Evolutionary conservation across 441 rosid species (phyloP).

Genomic region (Jatropha multifida): DNA sequence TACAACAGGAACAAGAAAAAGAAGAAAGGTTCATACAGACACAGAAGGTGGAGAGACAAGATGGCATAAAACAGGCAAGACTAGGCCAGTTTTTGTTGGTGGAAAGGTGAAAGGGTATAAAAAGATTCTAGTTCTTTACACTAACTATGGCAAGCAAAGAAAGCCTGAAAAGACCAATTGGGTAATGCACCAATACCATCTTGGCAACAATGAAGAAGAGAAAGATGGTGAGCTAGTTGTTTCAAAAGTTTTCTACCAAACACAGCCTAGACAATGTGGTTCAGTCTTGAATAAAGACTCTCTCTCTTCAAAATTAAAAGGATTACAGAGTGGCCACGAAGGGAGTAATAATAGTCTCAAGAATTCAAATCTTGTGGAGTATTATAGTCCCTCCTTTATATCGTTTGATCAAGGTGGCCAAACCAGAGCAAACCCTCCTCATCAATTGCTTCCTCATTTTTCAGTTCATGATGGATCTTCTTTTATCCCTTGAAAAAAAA

Average conservation of each 20-base stretch:
- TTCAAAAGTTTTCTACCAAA: constrained; percentile 94
- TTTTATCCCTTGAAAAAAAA: constrained; percentile 45
- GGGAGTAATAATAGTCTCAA: constrained; percentile 28
- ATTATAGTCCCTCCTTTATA: constrained; percentile 53
- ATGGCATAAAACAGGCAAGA: constrained; percentile 99
- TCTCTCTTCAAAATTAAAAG: constrained; percentile 21
- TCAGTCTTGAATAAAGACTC: constrained; percentile 29
- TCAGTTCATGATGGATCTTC: constrained; percentile 57
- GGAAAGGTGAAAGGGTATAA: constrained; percentile 72
- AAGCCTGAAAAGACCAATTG: constrained; percentile 95
- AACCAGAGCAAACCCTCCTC: constrained; percentile 33
- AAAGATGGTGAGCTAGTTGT: constrained; percentile 88
- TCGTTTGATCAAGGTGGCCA: constrained; percentile 50
- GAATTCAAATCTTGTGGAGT: constrained; percentile 37
- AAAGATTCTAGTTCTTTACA: constrained; percentile 90
- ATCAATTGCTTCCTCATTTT: constrained; percentile 50
- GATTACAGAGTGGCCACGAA: constrained; percentile 34
- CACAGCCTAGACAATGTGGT: constrained; percentile 89
- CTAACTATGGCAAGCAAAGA: constrained; percentile 84
- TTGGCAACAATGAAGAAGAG: constrained; percentile 81
- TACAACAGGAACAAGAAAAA: constrained; percentile 91
- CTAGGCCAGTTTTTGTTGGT: constrained; percentile 57
- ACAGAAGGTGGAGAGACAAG: constrained; percentile 82
- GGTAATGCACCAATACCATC: constrained; percentile 98
- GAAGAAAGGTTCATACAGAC: constrained; percentile 81